Conservation (phyloP, 257 asterid species). For the Echium plantagineum region DNA sequence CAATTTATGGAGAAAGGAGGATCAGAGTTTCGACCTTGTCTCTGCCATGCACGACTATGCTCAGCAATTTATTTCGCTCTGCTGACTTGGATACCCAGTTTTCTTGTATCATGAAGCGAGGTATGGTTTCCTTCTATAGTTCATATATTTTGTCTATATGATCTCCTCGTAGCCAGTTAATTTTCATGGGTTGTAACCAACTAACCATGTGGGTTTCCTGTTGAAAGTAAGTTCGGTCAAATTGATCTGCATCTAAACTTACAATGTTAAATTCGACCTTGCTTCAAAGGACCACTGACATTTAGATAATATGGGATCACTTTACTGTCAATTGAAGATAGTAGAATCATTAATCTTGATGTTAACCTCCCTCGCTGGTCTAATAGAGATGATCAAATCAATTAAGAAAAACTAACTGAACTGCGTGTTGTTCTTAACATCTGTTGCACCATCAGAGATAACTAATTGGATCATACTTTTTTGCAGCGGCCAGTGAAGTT, state of each 20-base stretch:
- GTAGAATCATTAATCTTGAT: not conserved
- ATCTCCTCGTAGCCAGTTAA: not conserved
- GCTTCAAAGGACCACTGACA: not conserved
- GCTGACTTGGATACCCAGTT: constrained; percentile 96
- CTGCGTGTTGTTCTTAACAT: not conserved
- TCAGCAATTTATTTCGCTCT: constrained; percentile 86
- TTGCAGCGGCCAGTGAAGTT: constrained; percentile 78
- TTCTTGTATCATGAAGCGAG: constrained; percentile 84
- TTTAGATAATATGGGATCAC: too few species aligned
- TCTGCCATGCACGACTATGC: constrained; percentile 82
- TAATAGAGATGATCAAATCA: not conserved
- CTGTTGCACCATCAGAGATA: not conserved
- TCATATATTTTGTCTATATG: constrained; percentile 8
- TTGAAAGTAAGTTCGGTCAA: not conserved
- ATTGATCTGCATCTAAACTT: too few species aligned
- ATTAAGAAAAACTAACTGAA: too few species aligned
- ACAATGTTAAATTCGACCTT: not conserved
- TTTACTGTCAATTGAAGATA: not conserved
- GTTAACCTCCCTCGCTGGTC: not conserved
- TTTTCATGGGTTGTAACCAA: not conserved
- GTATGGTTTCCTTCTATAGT: constrained; percentile 21
- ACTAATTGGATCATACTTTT: not conserved
- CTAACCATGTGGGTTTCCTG: not conserved
- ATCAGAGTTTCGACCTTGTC: constrained; percentile 94
- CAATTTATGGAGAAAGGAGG: constrained; percentile 91